phyloP scores from a whole-genome alignment of 1,284 basidiomycete species.

The Cryptococcus wingfieldii region DNA sequence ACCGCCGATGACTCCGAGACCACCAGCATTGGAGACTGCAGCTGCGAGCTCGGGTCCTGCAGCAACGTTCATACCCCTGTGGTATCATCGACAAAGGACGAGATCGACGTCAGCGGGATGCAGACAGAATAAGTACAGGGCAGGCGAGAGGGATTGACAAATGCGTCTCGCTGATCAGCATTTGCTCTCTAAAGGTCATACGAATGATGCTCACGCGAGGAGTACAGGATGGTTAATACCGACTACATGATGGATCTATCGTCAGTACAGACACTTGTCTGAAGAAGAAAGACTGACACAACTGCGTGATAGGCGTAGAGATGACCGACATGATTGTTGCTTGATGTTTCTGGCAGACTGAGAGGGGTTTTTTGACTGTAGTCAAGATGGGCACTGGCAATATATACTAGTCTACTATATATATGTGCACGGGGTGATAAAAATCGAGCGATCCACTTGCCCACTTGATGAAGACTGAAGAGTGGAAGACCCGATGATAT shows the following conservation, averaged over 20 bases:
- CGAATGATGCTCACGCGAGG: conserved; percentile 55
- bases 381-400: background rate
- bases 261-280: background rate
- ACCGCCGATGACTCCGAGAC: conserved; percentile 81
- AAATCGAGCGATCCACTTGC: no score
- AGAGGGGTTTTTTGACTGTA: background rate
- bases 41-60: conserved; percentile 80
- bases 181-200: no score
- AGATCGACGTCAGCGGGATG: background rate
- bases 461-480: no score
- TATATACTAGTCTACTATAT: background rate
- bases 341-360: background rate
- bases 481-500: no score
- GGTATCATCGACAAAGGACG: background rate
- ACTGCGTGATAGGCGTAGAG: conserved; percentile 68
- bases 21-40: conserved; percentile 70
- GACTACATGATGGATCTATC: conserved; percentile 45
- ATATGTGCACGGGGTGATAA: background rate
- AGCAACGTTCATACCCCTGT: conserved; percentile 74
- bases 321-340: conserved; percentile 33
- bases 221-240: conserved; percentile 80
- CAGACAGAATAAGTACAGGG: no score
- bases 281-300: conserved; percentile 50
- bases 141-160: background rate
- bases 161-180: background rate